Conservation (phyloP, 768 basidiomycete species). For the Trichaptum fuscoviolaceum region DNA sequence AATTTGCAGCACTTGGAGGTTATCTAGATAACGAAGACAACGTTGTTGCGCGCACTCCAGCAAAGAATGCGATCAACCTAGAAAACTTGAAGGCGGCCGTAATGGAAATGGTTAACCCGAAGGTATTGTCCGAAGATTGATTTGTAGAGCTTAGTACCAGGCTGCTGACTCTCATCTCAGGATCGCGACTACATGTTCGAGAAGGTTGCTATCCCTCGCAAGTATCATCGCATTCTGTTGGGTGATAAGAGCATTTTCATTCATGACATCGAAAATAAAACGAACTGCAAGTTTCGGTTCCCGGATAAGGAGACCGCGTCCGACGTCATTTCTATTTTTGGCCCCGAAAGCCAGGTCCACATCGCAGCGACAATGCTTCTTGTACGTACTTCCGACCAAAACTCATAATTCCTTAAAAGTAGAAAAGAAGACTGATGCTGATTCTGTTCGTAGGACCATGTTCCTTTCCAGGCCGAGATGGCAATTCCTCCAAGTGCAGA, state of each 20-base stretch:
- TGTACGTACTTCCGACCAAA: constrained; percentile 37
- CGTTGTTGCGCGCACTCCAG: constrained; percentile 95
- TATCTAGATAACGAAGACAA: constrained; percentile 98
- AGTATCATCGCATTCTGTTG: constrained; percentile 90
- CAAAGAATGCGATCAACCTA: constrained; percentile 93
- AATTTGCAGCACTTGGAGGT: constrained; percentile 90
- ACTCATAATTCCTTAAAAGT: background rate
- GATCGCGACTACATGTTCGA: constrained; percentile 97
- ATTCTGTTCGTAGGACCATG: constrained; percentile 69
- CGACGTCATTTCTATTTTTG: constrained; percentile 93
- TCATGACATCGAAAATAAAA: constrained; percentile 94
- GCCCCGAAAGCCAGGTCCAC: constrained; percentile 94
- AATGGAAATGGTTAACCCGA: constrained; percentile 96
- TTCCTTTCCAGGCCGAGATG: constrained; percentile 95
- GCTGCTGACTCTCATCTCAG: constrained; percentile 33
- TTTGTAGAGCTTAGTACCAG: constrained; percentile 5
- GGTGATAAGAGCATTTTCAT: constrained; percentile 98
- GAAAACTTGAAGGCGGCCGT: constrained; percentile 94
- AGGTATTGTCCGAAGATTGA: constrained; percentile 44
- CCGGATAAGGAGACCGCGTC: constrained; percentile 93
- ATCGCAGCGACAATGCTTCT: constrained; percentile 95
- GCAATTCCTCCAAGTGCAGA: constrained; percentile 81
- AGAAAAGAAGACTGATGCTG: background rate
- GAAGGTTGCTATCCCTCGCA: constrained; percentile 86
- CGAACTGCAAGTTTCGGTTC: constrained; percentile 88